Base-by-base conservation (phyloP, 1,139 yeast species). In the Candida buenavistaensis region DNA sequence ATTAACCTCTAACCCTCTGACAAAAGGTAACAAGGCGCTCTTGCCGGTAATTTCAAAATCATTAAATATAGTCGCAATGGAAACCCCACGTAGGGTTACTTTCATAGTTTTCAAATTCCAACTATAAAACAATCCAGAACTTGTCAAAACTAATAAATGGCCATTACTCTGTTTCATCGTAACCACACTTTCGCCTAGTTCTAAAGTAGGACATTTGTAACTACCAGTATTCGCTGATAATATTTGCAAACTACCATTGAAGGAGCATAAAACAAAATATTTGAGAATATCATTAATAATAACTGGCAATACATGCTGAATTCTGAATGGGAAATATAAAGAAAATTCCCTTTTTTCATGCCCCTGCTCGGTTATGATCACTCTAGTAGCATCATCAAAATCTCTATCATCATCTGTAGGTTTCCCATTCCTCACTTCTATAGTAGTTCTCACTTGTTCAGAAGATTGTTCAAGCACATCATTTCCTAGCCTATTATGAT, bases 181-280 rank as follows among this genome's bases (percentile, higher is more conserved):
- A 55, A 54, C 77, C 43, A 68, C 74, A 64, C 56, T 85, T 34
- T 42, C 75, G 43, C 68, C 97, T 71, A 71, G 68, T 75, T 64
- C 83, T 12, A 80, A 54, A n/a, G 68, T 55, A 2, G 85, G 81
- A 35, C 64, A 55, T 1, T 67, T 43, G 21, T 61, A 60, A 15
- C 68, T 53, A 1, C 94, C 95, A 1, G 68, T 48, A 2, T 83
- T 75, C 1, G 85, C 77, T 9, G 81, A 73, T 0, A 94, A 74
- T 64, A 95, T 75, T 52, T 84, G 86, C 3, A 78, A 44, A 4
- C 78, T 72, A 1, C 89, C 88, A 30, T 79, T 75, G 15, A 92
- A 88, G 0, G 95, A 78, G 3, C 83, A 79, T 23, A 90, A 58
- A n/a, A 68, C 75, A 68, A 75, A 70, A 40, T 59, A 72, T 13